Percentiles rank a stretch among this genome's conserved stretches.
Evolutionary conservation across 2,329 filamentous ascomycete species (phyloP).

Genomic region (Tolypocladium sp.): DNA sequence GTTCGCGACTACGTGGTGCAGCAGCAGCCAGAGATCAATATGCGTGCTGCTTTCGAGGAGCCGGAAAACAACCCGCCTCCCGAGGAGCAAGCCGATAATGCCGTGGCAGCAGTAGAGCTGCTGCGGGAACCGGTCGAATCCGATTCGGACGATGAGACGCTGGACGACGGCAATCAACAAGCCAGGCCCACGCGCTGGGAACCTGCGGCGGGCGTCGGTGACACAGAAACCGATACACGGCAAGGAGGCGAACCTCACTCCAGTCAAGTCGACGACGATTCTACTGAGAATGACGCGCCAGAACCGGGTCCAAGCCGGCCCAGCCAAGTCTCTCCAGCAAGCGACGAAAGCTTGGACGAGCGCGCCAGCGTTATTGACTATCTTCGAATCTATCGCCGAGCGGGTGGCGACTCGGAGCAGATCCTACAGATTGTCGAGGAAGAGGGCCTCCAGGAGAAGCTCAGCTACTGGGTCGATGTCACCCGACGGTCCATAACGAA

Average conservation of each 20-base stretch:
- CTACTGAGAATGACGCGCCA: background rate
- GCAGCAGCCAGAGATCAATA: slow-evolving; percentile 87
- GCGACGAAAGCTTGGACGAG: slow-evolving; percentile 2
- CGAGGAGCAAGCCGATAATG: slow-evolving; percentile 10
- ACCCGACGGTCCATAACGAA: slow-evolving; percentile 28
- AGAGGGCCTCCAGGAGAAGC: slow-evolving; percentile 47
- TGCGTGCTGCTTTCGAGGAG: slow-evolving; percentile 57
- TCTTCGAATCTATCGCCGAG: slow-evolving; percentile 48
- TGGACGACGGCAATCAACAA: slow-evolving; percentile 15
- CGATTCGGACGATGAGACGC: slow-evolving; percentile 23
- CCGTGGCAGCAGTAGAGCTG: slow-evolving; percentile 5
- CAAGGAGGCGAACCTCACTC: background rate
- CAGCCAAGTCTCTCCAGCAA: background rate
- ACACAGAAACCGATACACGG: background rate
- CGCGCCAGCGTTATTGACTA: slow-evolving; percentile 21
- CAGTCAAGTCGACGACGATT: background rate
- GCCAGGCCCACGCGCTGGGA: slow-evolving; percentile 1
- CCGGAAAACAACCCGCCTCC: slow-evolving; percentile 18
- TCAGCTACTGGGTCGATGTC: slow-evolving; percentile 50
- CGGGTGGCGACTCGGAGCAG: slow-evolving; percentile 47
- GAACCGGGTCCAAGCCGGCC: background rate
- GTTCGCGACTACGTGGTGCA: slow-evolving; percentile 98
- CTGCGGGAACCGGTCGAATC: slow-evolving; percentile 14
- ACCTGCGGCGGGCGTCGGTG: background rate
- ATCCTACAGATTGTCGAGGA: slow-evolving; percentile 53